These are phyloP conservation scores for Colletotrichum plurivorum DNA, from an alignment of 2,329 filamentous ascomycete species.

Conservation along the genomic window DNA sequence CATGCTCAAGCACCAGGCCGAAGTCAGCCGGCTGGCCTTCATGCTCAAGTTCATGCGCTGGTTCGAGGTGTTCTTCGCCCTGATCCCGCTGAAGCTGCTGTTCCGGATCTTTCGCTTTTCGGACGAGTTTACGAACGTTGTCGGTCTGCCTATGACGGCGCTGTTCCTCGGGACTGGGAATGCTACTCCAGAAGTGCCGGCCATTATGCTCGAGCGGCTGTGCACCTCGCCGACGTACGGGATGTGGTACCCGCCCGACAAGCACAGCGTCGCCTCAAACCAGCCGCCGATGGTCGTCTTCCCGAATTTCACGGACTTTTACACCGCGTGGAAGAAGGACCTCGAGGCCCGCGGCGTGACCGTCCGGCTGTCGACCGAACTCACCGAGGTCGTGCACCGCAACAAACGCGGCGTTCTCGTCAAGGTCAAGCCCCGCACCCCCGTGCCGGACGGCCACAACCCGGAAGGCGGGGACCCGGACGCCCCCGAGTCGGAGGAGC, in stretches of 20 bases:
- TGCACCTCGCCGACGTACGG: conserved; percentile 66
- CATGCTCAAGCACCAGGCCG: conserved; percentile 65
- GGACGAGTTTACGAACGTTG: conserved; percentile 76
- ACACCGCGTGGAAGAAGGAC: conserved; percentile 69
- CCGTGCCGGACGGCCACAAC: conserved; percentile 49
- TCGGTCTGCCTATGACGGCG: conserved; percentile 67
- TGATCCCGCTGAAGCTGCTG: conserved; percentile 72
- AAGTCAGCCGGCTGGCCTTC: conserved; percentile 66
- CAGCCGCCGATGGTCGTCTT: conserved; percentile 74
- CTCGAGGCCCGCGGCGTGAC: conserved; percentile 67
- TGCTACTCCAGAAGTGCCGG: conserved; percentile 76
- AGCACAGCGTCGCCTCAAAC: conserved; percentile 63
- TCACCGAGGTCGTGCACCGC: conserved; percentile 64
- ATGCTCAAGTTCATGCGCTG: conserved; percentile 69
- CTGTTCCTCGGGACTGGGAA: conserved; percentile 79
- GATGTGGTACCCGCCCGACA: conserved; percentile 67
- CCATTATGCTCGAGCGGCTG: conserved; percentile 72
- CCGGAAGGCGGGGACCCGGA: conserved; percentile 56
- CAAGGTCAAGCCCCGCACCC: conserved; percentile 57
- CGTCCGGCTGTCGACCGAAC: conserved; percentile 68
- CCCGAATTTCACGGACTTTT: conserved; percentile 71
- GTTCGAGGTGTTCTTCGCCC: conserved; percentile 68
- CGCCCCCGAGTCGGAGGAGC: conserved; percentile 68
- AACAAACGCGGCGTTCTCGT: conserved; percentile 66
- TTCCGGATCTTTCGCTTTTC: conserved; percentile 76